These are phyloP conservation scores for Erodium texanum DNA, from an alignment of 441 rosid genomes.

Conservation along the genomic window DNA sequence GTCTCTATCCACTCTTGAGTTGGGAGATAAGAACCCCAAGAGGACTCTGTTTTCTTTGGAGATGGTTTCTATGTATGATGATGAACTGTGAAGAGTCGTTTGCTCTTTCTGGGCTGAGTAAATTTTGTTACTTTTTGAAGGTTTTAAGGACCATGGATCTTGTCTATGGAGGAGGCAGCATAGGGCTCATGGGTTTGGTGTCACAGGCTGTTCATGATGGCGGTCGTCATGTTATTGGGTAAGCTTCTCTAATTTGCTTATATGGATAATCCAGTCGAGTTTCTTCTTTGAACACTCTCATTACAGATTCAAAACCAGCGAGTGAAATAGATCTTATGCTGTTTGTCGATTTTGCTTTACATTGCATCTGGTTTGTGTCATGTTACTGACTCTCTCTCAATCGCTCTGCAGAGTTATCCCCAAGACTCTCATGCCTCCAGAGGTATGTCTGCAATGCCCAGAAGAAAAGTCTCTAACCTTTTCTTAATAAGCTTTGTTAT, in stretches of 20 bases:
- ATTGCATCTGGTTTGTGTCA: slow-evolving; percentile 27
- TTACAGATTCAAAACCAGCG: no score
- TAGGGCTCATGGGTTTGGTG: slow-evolving; percentile 89
- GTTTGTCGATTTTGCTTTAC: slow-evolving; percentile 23
- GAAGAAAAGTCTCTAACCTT: slow-evolving; percentile 22
- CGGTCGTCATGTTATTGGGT: slow-evolving; percentile 97
- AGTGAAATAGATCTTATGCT: slow-evolving; percentile 13
- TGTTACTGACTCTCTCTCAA: slow-evolving; percentile 69
- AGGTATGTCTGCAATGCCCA: slow-evolving; percentile 47
- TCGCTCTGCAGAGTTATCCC: slow-evolving; percentile 91
- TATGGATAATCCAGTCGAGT: background rate
- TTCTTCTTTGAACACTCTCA: no score
- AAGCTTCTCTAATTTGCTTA: slow-evolving; percentile 12
- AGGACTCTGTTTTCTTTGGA: background rate
- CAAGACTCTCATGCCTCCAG: slow-evolving; percentile 99
- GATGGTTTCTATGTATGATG: no score
- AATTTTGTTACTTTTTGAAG: slow-evolving; percentile 34
- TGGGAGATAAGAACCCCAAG: background rate
- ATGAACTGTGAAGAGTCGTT: background rate
- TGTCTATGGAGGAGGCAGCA: slow-evolving; percentile 96
- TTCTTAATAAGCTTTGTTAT: no score
- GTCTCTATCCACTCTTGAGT: background rate
- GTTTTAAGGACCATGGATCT: slow-evolving; percentile 84
- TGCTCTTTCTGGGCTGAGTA: slow-evolving; percentile 17
- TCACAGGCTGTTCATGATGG: slow-evolving; percentile 95